Percentiles rank a stretch among this genome's conserved stretches.
Conservation (phyloP, 2,329 filamentous ascomycete species). For the Phaeosphaeria sp. region DNA sequence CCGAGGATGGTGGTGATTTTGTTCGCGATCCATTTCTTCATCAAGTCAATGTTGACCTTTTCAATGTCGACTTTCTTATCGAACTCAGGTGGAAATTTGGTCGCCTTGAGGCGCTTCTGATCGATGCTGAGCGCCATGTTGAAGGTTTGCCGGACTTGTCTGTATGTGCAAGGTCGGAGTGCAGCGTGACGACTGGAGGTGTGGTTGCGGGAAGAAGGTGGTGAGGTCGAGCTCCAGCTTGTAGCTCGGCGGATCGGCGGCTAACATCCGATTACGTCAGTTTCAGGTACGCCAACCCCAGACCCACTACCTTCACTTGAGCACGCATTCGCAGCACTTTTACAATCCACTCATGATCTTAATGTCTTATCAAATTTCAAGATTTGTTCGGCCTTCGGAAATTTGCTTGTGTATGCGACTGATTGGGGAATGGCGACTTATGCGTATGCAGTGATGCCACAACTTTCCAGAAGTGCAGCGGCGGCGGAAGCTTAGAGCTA, state of each 20-base stretch:
- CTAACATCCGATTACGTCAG: slow-evolving; percentile 19
- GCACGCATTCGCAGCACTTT: not conserved
- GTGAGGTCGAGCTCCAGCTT: slow-evolving; percentile 14
- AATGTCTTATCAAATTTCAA: not conserved
- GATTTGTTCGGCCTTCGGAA: not conserved
- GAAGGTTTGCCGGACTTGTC: not conserved
- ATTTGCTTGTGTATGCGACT: not conserved
- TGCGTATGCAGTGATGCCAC: not conserved
- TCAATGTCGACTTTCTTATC: slow-evolving; percentile 95
- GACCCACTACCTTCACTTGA: not conserved
- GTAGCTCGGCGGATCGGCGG: slow-evolving; percentile 15
- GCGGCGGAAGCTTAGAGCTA: not conserved
- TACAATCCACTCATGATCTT: not conserved
- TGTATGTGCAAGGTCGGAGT: not conserved
- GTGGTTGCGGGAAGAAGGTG: not conserved
- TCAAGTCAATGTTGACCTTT: slow-evolving; percentile 95
- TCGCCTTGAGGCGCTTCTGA: slow-evolving; percentile 85
- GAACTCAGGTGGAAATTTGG: slow-evolving; percentile 93
- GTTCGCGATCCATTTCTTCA: slow-evolving; percentile 98
- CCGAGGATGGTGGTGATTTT: slow-evolving; percentile 86
- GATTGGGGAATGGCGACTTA: not conserved
- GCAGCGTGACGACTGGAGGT: not conserved
- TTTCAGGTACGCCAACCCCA: slow-evolving; percentile 12
- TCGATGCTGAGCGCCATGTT: slow-evolving; percentile 84
- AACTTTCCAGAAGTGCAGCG: not conserved